These are phyloP conservation scores for Trypanosoma caninum DNA, from an alignment of 208 protist genomes.

Conservation along the genomic window DNA sequence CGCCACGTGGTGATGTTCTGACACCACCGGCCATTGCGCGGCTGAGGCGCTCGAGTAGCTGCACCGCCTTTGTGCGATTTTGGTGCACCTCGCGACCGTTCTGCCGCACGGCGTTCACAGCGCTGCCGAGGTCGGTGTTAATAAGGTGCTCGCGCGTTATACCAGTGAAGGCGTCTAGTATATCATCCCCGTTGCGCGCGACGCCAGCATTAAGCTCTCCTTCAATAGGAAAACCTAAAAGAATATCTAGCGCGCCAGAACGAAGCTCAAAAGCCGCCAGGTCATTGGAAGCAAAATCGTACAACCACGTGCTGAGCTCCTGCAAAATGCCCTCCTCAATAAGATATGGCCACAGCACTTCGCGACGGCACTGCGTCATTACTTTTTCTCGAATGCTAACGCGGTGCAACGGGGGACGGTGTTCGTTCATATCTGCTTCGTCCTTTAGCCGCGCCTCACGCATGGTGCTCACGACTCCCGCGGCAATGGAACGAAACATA, in stretches of 20 bases:
- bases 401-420: slow-evolving; percentile 50
- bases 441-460: slow-evolving; percentile 24
- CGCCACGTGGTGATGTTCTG: neutral
- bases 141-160: slow-evolving; percentile 65
- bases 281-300: slow-evolving; percentile 49
- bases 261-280: slow-evolving; percentile 69
- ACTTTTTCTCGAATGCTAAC: slow-evolving; percentile 44
- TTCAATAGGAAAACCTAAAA: slow-evolving; percentile 61
- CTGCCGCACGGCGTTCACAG: slow-evolving; percentile 66
- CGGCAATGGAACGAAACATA: slow-evolving; percentile 9
- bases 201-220: slow-evolving; percentile 28
- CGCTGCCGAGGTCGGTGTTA: slow-evolving; percentile 58
- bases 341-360: slow-evolving; percentile 37
- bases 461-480: slow-evolving; percentile 20
- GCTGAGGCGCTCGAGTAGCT: slow-evolving; percentile 63
- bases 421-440: slow-evolving; percentile 18
- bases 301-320: slow-evolving; percentile 79
- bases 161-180: slow-evolving; percentile 59
- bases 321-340: slow-evolving; percentile 67
- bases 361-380: slow-evolving; percentile 39
- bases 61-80: slow-evolving; percentile 70
- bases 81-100: slow-evolving; percentile 45
- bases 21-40: slow-evolving; percentile 36
- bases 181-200: slow-evolving; percentile 18
- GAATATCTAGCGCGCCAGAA: slow-evolving; percentile 67